phyloP scores from a whole-genome alignment of 2,329 filamentous ascomycete genomes.

The Venturia oleaginea region DNA sequence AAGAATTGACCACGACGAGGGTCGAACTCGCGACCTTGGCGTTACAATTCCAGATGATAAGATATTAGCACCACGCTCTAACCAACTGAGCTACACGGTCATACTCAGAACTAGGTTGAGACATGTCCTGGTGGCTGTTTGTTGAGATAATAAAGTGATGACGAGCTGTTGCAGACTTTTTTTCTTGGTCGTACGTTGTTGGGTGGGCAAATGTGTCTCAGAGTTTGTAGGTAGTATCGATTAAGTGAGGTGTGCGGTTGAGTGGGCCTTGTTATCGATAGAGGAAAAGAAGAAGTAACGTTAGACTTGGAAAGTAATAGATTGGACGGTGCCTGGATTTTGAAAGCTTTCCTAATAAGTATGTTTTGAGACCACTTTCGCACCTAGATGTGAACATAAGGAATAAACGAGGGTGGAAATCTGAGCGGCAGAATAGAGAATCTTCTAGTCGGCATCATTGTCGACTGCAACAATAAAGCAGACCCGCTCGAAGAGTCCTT shows the following conservation, averaged over 20 bases:
- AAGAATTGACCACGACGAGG: background rate
- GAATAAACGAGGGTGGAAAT: too few species aligned
- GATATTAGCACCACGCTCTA: constrained; percentile 1
- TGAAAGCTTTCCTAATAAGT: too few species aligned
- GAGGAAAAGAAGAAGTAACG: background rate
- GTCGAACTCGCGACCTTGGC: background rate
- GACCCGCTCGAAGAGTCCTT: too few species aligned
- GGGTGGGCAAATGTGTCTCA: background rate
- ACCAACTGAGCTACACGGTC: constrained; percentile 4
- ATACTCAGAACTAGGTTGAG: background rate
- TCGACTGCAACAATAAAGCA: too few species aligned
- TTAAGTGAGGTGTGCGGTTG: background rate
- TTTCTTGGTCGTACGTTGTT: background rate
- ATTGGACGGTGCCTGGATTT: too few species aligned
- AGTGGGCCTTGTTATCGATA: background rate
- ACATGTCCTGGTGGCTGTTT: background rate
- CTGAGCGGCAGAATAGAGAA: too few species aligned
- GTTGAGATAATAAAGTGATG: background rate
- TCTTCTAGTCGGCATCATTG: too few species aligned
- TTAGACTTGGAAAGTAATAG: too few species aligned
- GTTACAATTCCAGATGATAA: background rate
- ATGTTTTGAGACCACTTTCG: too few species aligned
- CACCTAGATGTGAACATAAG: too few species aligned
- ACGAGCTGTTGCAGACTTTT: background rate
- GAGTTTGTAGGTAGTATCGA: background rate